Percentiles rank a stretch among this genome's conserved stretches.
Evolutionary conservation across 352 stramenopile genomes (phyloP).

Genomic region (Pythium periplocum): DNA sequence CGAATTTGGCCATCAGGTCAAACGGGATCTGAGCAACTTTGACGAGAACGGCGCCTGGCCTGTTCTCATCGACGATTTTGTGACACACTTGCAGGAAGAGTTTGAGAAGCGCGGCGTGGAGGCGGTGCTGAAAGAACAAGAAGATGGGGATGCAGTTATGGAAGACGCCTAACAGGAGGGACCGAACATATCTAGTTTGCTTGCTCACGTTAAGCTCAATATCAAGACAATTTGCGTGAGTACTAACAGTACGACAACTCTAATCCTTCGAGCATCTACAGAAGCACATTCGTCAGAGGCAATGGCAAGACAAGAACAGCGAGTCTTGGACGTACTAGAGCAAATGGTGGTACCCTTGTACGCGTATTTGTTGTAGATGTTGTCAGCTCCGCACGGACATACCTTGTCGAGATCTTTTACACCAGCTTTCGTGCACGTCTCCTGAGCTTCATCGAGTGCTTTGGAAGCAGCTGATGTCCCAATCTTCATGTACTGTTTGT

Average conservation of each 20-base stretch:
- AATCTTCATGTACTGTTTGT: constrained; percentile 65
- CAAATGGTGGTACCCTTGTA: constrained; percentile 55
- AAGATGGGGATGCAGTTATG: constrained; percentile 45
- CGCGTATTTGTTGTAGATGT: constrained; percentile 52
- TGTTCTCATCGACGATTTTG: constrained; percentile 84
- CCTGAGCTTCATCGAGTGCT: constrained; percentile 41
- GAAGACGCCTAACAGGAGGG: constrained; percentile 30
- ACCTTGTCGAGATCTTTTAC: constrained; percentile 31
- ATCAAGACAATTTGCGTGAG: no score
- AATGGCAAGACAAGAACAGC: neutral
- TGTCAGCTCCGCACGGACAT: constrained; percentile 41
- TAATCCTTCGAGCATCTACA: no score
- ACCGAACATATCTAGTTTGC: neutral
- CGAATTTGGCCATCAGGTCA: constrained; percentile 75
- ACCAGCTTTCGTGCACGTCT: constrained; percentile 37
- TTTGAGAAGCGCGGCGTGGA: constrained; percentile 36
- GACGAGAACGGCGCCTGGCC: constrained; percentile 86
- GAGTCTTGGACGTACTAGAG: constrained; percentile 24
- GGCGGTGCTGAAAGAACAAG: constrained; percentile 37
- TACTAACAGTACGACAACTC: no score
- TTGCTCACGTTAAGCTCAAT: no score
- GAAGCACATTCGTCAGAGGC: no score
- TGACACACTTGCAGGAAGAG: constrained; percentile 52
- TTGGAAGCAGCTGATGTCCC: constrained; percentile 45
- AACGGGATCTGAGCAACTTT: constrained; percentile 73